Evolutionary conservation across 2,329 filamentous ascomycete species (phyloP).

Genomic region (Didymella arachidicola): DNA sequence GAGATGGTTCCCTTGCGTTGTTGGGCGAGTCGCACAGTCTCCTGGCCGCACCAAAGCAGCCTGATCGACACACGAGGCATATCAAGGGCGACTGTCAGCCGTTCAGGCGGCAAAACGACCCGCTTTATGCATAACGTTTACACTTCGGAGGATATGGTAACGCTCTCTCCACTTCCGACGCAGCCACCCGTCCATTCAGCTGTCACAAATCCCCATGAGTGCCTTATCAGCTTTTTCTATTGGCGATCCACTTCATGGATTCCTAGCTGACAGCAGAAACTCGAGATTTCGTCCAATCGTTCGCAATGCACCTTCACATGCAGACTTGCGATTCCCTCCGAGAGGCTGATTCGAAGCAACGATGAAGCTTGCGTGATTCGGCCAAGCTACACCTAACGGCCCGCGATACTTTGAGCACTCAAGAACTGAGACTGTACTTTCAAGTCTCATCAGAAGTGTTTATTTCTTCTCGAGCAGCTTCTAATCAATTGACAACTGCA

Average conservation of each 20-base stretch:
- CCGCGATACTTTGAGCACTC: not conserved
- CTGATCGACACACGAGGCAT: not conserved
- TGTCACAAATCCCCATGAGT: not conserved
- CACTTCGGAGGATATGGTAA: slow-evolving; percentile 4
- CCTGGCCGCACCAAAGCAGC: not conserved
- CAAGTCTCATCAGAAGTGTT: not conserved
- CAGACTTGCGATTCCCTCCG: not conserved
- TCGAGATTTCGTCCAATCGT: not conserved
- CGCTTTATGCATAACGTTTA: slow-evolving; percentile 6
- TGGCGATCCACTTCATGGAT: not conserved
- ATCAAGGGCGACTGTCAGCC: not conserved
- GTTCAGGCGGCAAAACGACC: not conserved
- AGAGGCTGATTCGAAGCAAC: not conserved
- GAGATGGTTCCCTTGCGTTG: not conserved
- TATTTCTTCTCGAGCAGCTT: too few relatives aligned
- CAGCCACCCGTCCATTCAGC: slow-evolving; percentile 17
- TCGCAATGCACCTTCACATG: not conserved
- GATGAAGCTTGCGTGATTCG: not conserved
- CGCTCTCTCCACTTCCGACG: slow-evolving; percentile 15
- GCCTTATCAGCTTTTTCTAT: slow-evolving; percentile 1
- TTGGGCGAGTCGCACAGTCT: not conserved
- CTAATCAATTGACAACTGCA: not conserved
- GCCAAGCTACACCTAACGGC: not conserved
- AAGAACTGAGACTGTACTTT: not conserved
- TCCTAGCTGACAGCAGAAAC: not conserved